phyloP scores from a whole-genome alignment of 2,329 filamentous ascomycete genomes.

The Diaporthe ampelina region DNA sequence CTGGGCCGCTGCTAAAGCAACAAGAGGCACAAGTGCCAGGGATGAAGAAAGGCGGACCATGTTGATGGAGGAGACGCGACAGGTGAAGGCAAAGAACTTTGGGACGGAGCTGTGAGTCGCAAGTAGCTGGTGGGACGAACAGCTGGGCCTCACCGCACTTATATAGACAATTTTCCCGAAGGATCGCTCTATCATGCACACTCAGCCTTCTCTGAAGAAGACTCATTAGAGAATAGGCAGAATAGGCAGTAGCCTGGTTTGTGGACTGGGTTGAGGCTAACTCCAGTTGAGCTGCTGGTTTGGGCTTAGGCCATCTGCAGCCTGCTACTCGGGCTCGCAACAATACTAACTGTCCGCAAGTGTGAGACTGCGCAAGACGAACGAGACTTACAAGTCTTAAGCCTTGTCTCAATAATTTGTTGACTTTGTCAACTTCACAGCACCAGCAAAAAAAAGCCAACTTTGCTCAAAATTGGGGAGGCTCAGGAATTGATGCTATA shows the following conservation, averaged over 20 bases:
- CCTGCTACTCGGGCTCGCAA: not conserved
- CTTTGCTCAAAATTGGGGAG: no score
- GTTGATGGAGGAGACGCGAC: not conserved
- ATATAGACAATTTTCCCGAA: not conserved
- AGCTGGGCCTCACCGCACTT: not conserved
- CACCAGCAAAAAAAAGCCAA: no score
- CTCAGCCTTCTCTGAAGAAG: not conserved
- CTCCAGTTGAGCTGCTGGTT: not conserved
- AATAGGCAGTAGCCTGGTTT: slow-evolving; percentile 3
- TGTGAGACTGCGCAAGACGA: no score
- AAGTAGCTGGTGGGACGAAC: not conserved
- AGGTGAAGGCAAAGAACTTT: not conserved
- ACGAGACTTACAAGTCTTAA: no score
- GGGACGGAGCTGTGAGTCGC: not conserved
- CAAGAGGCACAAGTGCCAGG: not conserved
- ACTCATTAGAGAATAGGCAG: not conserved
- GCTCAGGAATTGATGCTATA: no score
- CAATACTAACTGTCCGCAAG: no score
- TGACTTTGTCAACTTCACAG: no score
- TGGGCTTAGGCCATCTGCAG: not conserved
- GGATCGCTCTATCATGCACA: no score
- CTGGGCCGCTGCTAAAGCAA: not conserved
- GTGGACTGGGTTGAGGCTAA: slow-evolving; percentile 8
- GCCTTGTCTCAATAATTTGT: no score
- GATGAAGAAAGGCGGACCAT: not conserved